Evolutionary conservation across 176 grass and related monocot species (phyloP).

Genomic region (Alopecurus myosuroides): DNA sequence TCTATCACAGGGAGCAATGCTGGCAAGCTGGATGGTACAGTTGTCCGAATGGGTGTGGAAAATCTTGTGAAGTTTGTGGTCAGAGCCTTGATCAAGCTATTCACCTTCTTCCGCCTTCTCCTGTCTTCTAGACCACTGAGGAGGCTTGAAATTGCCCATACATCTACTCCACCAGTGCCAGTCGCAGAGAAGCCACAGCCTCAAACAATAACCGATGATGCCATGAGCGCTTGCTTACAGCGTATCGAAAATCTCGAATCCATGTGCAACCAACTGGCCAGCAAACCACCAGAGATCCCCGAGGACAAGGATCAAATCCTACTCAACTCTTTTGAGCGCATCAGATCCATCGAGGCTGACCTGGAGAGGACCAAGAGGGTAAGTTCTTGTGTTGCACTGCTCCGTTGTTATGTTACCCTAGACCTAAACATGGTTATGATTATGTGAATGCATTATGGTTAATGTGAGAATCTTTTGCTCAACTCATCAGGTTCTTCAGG

Average conservation of each 20-base stretch:
- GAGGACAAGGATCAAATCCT: constrained; percentile 66
- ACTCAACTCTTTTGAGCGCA: constrained; percentile 76
- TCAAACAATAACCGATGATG: constrained; percentile 16
- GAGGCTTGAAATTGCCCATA: constrained; percentile 34
- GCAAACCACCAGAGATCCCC: constrained; percentile 59
- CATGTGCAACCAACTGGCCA: constrained; percentile 63
- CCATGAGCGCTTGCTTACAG: constrained; percentile 46
- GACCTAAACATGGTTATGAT: neutral
- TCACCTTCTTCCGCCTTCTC: constrained; percentile 44
- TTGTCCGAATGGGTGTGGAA: constrained; percentile 26
- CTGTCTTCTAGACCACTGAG: constrained; percentile 33
- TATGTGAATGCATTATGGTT: neutral
- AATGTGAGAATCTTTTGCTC: neutral
- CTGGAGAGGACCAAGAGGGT: constrained; percentile 72
- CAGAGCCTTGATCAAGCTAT: constrained; percentile 63
- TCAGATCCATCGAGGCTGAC: constrained; percentile 82
- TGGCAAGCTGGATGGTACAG: constrained; percentile 12
- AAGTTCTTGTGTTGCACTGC: neutral
- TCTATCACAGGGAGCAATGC: constrained; percentile 36
- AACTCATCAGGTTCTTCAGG: constrained; percentile 44
- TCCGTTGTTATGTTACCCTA: neutral
- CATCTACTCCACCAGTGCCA: neutral
- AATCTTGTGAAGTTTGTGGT: constrained; percentile 39
- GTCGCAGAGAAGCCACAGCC: constrained; percentile 10
- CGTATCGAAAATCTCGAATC: constrained; percentile 71